Conservation (phyloP, 1,284 basidiomycete species). For the Melampsora larici-populina region DNA sequence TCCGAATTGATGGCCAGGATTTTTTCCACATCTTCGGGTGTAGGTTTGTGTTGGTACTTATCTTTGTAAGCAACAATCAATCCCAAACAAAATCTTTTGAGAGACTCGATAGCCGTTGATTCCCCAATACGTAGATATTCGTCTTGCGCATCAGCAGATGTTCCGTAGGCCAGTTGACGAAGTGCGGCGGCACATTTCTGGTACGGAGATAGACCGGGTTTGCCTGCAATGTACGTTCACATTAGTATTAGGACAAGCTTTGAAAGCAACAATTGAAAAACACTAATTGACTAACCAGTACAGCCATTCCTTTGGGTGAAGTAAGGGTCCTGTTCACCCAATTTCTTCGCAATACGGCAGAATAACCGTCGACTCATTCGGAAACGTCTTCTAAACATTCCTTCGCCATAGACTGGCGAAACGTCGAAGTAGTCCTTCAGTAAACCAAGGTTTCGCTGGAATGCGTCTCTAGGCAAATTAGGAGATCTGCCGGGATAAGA, state of each 20-base stretch:
- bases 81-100: neutral
- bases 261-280: neutral
- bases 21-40: neutral
- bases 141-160: neutral
- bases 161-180: conserved; percentile 6
- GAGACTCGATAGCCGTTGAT: conserved; percentile 1
- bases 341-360: neutral
- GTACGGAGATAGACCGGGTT: too few relatives aligned
- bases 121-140: too few relatives aligned
- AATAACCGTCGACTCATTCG: conserved; percentile 10
- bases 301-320: neutral
- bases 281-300: neutral
- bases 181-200: neutral
- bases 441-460: too few relatives aligned
- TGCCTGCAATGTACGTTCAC: too few relatives aligned
- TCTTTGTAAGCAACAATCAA: neutral
- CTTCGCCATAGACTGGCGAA: neutral
- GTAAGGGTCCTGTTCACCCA: conserved; percentile 33
- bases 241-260: too few relatives aligned
- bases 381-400: conserved; percentile 4
- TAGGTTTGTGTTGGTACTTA: conserved; percentile 6
- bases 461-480: too few relatives aligned
- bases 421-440: neutral
- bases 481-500: too few relatives aligned
- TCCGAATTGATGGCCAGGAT: neutral